Evolutionary conservation across 148 eudicot species (phyloP).

Genomic region (Persicaria maculosa): DNA sequence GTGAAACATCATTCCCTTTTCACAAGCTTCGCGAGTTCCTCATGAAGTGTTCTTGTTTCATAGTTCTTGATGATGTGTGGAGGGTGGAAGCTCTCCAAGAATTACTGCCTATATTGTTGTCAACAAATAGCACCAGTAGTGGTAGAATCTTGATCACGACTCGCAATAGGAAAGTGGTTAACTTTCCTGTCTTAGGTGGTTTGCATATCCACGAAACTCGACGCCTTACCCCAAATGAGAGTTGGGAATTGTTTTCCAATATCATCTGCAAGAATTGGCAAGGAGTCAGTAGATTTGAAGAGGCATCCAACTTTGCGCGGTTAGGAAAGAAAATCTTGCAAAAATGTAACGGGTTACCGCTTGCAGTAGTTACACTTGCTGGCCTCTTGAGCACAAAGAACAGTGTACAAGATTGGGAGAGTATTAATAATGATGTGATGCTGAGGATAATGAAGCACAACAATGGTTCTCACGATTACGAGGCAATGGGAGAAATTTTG

Average conservation of each 20-base stretch:
- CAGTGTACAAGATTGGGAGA: slow-evolving; percentile 2
- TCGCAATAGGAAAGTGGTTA: background rate
- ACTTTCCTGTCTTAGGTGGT: background rate
- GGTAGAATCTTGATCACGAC: slow-evolving; percentile 8
- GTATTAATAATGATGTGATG: slow-evolving; percentile 2
- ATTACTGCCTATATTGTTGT: background rate
- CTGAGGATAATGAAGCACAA: background rate
- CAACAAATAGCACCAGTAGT: background rate
- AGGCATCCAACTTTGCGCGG: background rate
- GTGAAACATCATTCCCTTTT: background rate
- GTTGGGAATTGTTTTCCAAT: slow-evolving; percentile 7
- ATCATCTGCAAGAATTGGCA: slow-evolving; percentile 3
- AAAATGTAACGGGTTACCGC: slow-evolving; percentile 7
- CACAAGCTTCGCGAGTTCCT: slow-evolving; percentile 7
- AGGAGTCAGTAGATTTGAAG: background rate
- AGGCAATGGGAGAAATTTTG: slow-evolving; percentile 11
- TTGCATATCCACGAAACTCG: background rate
- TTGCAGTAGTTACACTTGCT: slow-evolving; percentile 10
- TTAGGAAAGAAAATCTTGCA: slow-evolving; percentile 10
- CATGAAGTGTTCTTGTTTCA: background rate
- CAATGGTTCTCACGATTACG: background rate
- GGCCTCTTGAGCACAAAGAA: slow-evolving; percentile 12
- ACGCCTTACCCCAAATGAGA: background rate
- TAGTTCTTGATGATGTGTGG: slow-evolving; percentile 22
- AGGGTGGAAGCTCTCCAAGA: background rate